Base-by-base conservation (phyloP, 805 yeast genomes). In the Candida andamanensis region DNA sequence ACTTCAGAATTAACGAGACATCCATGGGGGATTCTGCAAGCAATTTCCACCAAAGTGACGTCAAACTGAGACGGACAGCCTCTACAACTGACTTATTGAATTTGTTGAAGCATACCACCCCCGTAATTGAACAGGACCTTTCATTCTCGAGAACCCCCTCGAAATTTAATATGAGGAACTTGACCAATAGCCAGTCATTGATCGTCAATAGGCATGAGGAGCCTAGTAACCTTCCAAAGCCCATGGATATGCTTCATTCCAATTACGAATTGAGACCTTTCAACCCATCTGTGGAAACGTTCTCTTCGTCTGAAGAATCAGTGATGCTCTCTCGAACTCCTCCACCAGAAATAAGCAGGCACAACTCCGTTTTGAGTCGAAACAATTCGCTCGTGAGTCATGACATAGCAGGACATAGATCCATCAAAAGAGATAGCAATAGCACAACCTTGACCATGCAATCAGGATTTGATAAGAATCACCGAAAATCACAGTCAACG, bases 271-370 rank as follows among this genome's bases (percentile, higher is more conserved):
- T 61, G 24, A 48, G 45, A 29, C 67, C 67, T 6, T 40, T 57
- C 35, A 47, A 45, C 26, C 33, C 63, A 17, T 60, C 67, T 11
- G 46, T 46, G n/a, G 54, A 46, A 6, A 60, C 64, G 1, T 37
- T 60, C 5, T 49, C 57, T 2, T 42, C 60, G 6, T 47, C 59
- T 3, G 47, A 31, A 7, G 46, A 39, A 12, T 42, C 47, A 3
- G 42, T 29, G 2, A 14, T 26, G 17, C 12, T 22, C 7, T 36
- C 35, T 4, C 36, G 36, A 36, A 37, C 45, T 4, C 39, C 42
- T 9, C 43, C 39, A 17, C 18, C 35, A 6, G 42, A 26, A 8
- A 26, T 41, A 24, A 36, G 41, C 15, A 35, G 32, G 17, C 33
- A 40, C 28, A 36, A 39, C 19, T 39, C 43, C 9, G 23, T 41